These are phyloP conservation scores for Boehmeria nivea DNA, from an alignment of 306 rosid species.

Conservation along the genomic window DNA sequence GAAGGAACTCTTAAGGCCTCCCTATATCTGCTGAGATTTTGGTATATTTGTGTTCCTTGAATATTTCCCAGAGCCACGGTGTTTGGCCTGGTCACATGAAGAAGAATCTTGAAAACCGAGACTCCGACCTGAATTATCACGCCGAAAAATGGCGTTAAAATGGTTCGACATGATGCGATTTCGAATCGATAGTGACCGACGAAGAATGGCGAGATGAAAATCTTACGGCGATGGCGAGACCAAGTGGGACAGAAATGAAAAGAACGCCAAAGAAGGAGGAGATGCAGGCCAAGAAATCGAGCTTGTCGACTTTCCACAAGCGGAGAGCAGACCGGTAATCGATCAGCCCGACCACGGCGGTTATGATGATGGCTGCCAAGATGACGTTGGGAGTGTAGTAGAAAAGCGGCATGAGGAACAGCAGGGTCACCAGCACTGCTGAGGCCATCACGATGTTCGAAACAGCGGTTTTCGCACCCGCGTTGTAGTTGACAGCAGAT, in stretches of 20 bases:
- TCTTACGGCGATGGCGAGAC: constrained; percentile 66
- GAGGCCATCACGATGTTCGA: constrained; percentile 77
- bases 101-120: not conserved
- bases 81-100: constrained; percentile 17
- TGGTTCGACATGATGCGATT: too few species aligned
- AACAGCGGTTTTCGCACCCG: constrained; percentile 61
- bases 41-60: constrained; percentile 11
- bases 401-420: constrained; percentile 55
- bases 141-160: not conserved
- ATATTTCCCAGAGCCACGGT: constrained; percentile 10
- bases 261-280: constrained; percentile 75
- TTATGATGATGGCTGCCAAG: constrained; percentile 65
- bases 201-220: not conserved
- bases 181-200: too few species aligned
- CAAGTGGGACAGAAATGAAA: constrained; percentile 67
- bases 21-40: constrained; percentile 1
- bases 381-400: constrained; percentile 76
- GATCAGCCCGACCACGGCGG: constrained; percentile 80
- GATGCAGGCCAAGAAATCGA: constrained; percentile 63
- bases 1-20: constrained; percentile 1
- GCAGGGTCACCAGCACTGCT: constrained; percentile 55
- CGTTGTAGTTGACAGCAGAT: constrained; percentile 67
- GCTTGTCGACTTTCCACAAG: constrained; percentile 77
- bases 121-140: constrained; percentile 7
- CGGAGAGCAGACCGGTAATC: constrained; percentile 43